These are phyloP conservation scores for Fusarium continuum DNA, from an alignment of 2,329 filamentous ascomycete species.

Conservation along the genomic window DNA sequence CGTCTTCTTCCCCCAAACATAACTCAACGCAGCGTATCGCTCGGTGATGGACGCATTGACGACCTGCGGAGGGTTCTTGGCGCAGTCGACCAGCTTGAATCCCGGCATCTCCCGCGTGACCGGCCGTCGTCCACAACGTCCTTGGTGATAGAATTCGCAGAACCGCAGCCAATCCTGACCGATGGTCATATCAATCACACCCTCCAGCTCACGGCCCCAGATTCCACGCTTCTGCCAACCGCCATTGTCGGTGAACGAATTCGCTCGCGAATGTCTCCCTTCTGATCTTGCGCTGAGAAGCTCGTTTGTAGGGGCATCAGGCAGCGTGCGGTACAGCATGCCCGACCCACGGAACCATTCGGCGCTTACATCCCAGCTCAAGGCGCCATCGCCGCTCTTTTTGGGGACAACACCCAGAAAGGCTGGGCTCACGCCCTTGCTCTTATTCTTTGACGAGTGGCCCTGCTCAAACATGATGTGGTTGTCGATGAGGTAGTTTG, in stretches of 20 bases:
- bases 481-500: constrained; percentile 48
- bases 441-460: constrained; percentile 44
- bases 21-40: constrained; percentile 49
- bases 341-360: constrained; percentile 48
- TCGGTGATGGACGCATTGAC: constrained; percentile 44
- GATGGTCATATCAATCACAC: constrained; percentile 44
- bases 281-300: constrained; percentile 36
- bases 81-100: constrained; percentile 49
- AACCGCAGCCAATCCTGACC: constrained; percentile 49
- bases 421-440: constrained; percentile 43
- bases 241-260: constrained; percentile 29
- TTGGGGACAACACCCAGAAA: constrained; percentile 49
- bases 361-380: constrained; percentile 45
- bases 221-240: constrained; percentile 47
- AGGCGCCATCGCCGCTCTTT: constrained; percentile 42
- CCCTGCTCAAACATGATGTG: constrained; percentile 46
- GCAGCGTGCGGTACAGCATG: constrained; percentile 48
- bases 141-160: constrained; percentile 48
- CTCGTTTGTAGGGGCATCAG: constrained; percentile 39
- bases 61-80: constrained; percentile 44
- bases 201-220: constrained; percentile 48
- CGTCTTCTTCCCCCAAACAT: constrained; percentile 47
- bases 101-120: constrained; percentile 41
- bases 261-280: constrained; percentile 32
- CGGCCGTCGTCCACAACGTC: constrained; percentile 45